Evolutionary conservation across 176 grass and related monocot species (phyloP).

Genomic region (Oryza meridionalis): DNA sequence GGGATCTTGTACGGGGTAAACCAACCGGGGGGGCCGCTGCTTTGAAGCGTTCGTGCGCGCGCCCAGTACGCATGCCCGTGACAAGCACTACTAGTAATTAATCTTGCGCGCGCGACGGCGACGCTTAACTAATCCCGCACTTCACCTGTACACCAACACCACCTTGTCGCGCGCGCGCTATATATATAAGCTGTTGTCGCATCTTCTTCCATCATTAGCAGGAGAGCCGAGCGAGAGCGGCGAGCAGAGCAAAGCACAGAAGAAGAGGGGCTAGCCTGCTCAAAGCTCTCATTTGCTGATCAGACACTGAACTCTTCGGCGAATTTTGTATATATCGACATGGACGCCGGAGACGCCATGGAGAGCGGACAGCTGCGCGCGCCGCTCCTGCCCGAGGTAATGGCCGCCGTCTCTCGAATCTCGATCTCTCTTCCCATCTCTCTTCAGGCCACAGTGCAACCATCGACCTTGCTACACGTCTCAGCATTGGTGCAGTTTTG

Average conservation of each 20-base stretch:
- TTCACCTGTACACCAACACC: conserved; percentile 15
- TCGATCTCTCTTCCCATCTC: background rate
- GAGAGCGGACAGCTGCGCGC: conserved; percentile 43
- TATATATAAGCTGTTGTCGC: conserved; percentile 28
- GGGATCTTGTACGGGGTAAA: background rate
- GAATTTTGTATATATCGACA: background rate
- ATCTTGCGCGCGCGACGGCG: conserved; percentile 17
- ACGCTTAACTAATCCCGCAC: conserved; percentile 10
- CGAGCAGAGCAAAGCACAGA: background rate
- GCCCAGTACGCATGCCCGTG: background rate
- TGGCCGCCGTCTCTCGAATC: background rate
- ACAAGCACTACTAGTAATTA: too few species aligned
- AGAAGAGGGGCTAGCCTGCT: background rate
- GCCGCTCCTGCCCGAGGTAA: conserved; percentile 47
- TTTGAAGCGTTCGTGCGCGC: conserved; percentile 26
- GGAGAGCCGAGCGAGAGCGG: background rate
- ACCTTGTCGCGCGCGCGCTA: background rate
- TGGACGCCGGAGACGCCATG: conserved; percentile 52
- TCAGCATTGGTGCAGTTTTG: background rate
- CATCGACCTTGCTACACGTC: background rate
- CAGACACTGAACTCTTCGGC: background rate
- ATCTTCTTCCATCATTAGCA: background rate
- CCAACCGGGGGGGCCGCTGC: background rate
- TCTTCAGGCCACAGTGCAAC: background rate
- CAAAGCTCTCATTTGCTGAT: background rate